A percentile compares a stretch with the other conserved stretches of the same genome.
phyloP scores from a whole-genome alignment of 345 rosid species.

The Theobroma cacao region DNA sequence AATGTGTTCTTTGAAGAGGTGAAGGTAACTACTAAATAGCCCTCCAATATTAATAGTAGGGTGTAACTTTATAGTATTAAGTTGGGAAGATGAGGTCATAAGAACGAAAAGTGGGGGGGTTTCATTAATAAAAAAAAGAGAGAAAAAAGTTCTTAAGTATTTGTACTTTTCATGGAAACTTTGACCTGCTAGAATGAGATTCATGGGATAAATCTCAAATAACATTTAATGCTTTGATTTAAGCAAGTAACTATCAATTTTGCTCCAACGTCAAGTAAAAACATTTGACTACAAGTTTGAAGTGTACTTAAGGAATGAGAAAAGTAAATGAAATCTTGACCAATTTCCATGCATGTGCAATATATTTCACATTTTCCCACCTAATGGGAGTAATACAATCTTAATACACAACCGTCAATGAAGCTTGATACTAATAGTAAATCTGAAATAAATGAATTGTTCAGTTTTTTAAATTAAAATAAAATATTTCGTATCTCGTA shows the following conservation, averaged over 20 bases:
- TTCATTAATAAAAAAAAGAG: not conserved
- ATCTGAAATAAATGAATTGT: no score
- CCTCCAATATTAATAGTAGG: not conserved
- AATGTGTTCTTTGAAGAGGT: not conserved
- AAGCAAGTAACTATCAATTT: not conserved
- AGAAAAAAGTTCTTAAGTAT: not conserved
- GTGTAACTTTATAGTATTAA: not conserved
- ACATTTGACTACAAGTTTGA: not conserved
- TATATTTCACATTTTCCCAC: not conserved
- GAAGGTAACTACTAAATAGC: no score
- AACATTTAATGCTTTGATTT: conserved; percentile 1
- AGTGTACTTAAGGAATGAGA: not conserved
- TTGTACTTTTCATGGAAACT: not conserved
- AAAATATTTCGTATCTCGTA: no score
- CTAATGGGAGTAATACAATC: not conserved
- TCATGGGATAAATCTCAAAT: not conserved
- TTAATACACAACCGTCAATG: not conserved
- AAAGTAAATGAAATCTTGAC: not conserved
- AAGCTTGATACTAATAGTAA: not conserved
- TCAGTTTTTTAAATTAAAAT: no score
- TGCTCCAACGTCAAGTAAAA: not conserved
- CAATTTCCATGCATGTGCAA: not conserved
- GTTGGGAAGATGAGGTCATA: not conserved
- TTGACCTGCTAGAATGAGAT: not conserved
- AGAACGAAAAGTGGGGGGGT: not conserved